Evolutionary conservation across 768 basidiomycete species (phyloP).

Genomic region (Mycena latifolia): DNA sequence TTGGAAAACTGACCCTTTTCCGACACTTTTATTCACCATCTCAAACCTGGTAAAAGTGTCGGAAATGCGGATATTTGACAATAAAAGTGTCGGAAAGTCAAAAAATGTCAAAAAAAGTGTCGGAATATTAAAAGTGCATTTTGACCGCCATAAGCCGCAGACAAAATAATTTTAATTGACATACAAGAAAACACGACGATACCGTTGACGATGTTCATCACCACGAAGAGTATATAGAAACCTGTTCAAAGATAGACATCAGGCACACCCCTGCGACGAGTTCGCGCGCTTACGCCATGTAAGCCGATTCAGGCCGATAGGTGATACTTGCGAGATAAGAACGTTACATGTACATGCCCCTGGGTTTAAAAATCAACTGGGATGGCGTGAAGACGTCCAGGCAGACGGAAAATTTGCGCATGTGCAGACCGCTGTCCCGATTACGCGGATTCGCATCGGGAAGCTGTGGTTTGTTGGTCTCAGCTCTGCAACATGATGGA

Average conservation of each 20-base stretch:
- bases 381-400: not conserved
- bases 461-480: conserved; percentile 59
- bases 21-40: too few species aligned
- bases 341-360: conserved; percentile 37
- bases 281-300: conserved; percentile 14
- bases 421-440: conserved; percentile 34
- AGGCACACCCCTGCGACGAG: not conserved
- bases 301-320: conserved; percentile 30
- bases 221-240: conserved; percentile 34
- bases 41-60: too few species aligned
- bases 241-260: not conserved
- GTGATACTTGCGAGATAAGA: conserved; percentile 35
- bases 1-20: too few species aligned
- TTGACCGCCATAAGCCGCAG: too few species aligned
- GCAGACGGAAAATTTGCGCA: conserved; percentile 38
- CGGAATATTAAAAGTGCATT: too few species aligned
- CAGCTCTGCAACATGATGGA: not conserved
- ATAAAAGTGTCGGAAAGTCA: too few species aligned
- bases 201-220: conserved; percentile 28
- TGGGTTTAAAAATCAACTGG: not conserved
- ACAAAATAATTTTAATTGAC: too few species aligned
- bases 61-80: too few species aligned
- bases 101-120: too few species aligned
- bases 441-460: conserved; percentile 67
- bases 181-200: conserved; percentile 35